phyloP scores from a whole-genome alignment of 192 early-diverging fungal species.

The Backusella liffmaniae region DNA sequence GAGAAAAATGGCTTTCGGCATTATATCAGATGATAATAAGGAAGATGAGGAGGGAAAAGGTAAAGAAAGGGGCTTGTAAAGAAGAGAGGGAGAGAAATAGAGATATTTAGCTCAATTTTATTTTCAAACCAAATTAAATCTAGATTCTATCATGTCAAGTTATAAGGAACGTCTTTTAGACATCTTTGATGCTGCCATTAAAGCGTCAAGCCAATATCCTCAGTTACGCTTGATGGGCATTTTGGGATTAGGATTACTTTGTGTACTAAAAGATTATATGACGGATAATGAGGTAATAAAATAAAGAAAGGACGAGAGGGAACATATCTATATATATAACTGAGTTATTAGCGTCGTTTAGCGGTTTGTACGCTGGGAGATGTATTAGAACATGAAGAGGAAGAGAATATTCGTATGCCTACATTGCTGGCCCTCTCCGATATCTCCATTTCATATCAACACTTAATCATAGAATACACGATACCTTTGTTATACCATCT shows the following conservation, averaged over 20 bases:
- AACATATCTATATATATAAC: not conserved
- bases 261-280: constrained; percentile 56
- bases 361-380: constrained; percentile 50
- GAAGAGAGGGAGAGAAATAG: not conserved
- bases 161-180: constrained; percentile 77
- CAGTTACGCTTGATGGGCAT: constrained; percentile 69
- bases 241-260: constrained; percentile 67
- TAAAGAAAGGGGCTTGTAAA: not conserved
- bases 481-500: constrained; percentile 53
- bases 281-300: constrained; percentile 50
- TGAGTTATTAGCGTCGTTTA: constrained; percentile 32
- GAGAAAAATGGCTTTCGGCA: constrained; percentile 2
- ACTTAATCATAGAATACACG: constrained; percentile 44
- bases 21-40: not conserved
- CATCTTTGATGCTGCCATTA: constrained; percentile 64
- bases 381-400: constrained; percentile 45
- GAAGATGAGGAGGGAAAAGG: not conserved
- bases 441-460: constrained; percentile 42
- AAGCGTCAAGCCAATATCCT: constrained; percentile 71
- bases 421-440: constrained; percentile 13
- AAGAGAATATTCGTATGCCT: constrained; percentile 44
- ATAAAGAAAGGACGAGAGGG: not conserved
- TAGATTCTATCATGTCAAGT: constrained; percentile 57
- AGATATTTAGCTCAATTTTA: not conserved
- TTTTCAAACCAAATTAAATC: constrained; percentile 45